A percentile compares a stretch with the other conserved stretches of the same genome.
phyloP scores from a whole-genome alignment of 192 early-diverging fungal species.

The Dispira simplex region DNA sequence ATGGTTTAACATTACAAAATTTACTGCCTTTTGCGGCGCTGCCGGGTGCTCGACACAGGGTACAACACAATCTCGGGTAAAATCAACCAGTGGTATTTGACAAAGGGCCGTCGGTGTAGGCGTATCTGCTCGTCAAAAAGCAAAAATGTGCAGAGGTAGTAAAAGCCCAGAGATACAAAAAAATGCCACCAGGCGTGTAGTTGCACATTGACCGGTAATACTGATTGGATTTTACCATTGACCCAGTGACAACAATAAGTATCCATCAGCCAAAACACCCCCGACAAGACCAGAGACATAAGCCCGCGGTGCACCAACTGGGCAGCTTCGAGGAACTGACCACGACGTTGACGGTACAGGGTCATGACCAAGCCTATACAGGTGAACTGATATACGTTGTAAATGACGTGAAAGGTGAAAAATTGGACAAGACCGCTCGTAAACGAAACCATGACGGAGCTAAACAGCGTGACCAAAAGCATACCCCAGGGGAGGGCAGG shows the following conservation, averaged over 20 bases:
- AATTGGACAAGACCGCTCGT: slow-evolving; percentile 29
- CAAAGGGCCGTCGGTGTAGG: slow-evolving; percentile 20
- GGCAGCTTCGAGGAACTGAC: slow-evolving; percentile 16
- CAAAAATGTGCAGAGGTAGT: slow-evolving; percentile 35
- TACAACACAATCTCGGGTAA: slow-evolving; percentile 17
- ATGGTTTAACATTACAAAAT: too few species aligned
- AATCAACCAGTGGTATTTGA: slow-evolving; percentile 15
- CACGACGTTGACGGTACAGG: slow-evolving; percentile 16
- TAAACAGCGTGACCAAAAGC: slow-evolving; percentile 22
- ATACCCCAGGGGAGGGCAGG: slow-evolving; percentile 22
- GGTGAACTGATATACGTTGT: slow-evolving; percentile 15
- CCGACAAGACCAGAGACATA: slow-evolving; percentile 18
- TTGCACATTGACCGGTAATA: slow-evolving; percentile 34
- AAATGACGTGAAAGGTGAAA: slow-evolving; percentile 26
- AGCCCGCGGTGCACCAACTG: slow-evolving; percentile 22
- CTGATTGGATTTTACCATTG: slow-evolving; percentile 25
- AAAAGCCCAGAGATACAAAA: slow-evolving; percentile 36
- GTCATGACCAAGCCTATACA: slow-evolving; percentile 11
- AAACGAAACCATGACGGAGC: slow-evolving; percentile 21
- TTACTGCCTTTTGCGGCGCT: too few species aligned
- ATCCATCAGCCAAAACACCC: slow-evolving; percentile 21
- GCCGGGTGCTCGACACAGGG: background rate
- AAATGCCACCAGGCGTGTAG: slow-evolving; percentile 52
- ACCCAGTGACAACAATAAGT: slow-evolving; percentile 28
- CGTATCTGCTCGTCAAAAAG: slow-evolving; percentile 30